These are phyloP conservation scores for Parastagonospora nodorum DNA, from an alignment of 2,329 filamentous ascomycete species.

Conservation along the genomic window DNA sequence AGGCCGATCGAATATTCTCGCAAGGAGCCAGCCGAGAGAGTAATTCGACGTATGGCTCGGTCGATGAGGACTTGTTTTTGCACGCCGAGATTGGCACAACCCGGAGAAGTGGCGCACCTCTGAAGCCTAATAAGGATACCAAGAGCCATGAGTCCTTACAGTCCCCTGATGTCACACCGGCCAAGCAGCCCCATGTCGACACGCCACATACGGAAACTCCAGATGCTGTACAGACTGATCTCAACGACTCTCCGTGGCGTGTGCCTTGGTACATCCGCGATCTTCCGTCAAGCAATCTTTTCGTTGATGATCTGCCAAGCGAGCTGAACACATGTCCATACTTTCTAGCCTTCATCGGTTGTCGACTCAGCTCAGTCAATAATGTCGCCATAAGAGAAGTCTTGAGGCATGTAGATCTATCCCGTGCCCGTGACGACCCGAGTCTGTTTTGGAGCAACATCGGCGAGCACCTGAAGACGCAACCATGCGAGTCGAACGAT, in stretches of 20 bases:
- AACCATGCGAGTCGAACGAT: neutral
- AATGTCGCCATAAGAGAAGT: slow-evolving; percentile 18
- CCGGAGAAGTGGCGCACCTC: neutral
- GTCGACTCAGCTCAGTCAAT: slow-evolving; percentile 27
- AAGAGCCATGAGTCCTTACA: neutral
- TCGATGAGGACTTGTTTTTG: slow-evolving; percentile 27
- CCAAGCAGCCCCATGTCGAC: too few relatives aligned
- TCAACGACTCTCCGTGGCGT: slow-evolving; percentile 19
- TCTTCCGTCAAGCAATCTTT: slow-evolving; percentile 35
- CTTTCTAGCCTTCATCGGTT: slow-evolving; percentile 41
- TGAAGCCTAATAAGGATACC: neutral
- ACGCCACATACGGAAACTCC: neutral
- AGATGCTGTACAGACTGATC: neutral
- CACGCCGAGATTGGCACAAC: slow-evolving; percentile 1
- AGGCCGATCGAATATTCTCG: slow-evolving; percentile 5
- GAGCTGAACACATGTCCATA: slow-evolving; percentile 29
- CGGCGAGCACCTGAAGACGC: neutral
- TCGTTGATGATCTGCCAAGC: slow-evolving; percentile 22
- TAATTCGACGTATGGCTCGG: slow-evolving; percentile 32
- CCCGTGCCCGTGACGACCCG: slow-evolving; percentile 10
- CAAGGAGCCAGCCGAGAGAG: slow-evolving; percentile 21
- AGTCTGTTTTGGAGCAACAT: slow-evolving; percentile 24
- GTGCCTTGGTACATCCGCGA: slow-evolving; percentile 31
- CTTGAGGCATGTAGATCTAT: slow-evolving; percentile 11
- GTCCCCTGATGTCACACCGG: neutral